Evolutionary conservation across 2,329 filamentous ascomycete species (phyloP).

Genomic region (Epichloe festucae): DNA sequence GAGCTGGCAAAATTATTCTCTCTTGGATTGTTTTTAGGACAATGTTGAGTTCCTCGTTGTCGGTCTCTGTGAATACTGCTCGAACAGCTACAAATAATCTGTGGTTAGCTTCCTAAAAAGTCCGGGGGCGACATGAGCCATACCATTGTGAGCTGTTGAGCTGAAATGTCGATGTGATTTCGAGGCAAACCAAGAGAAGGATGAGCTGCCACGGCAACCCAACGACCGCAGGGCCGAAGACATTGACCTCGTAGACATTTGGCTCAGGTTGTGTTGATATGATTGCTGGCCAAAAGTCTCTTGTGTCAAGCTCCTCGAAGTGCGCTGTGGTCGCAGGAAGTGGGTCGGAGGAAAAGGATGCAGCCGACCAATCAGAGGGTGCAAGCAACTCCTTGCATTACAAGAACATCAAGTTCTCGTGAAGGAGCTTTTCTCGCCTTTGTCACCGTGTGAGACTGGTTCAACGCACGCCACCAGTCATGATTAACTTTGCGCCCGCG

Average conservation of each 20-base stretch:
- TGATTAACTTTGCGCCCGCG: conserved; percentile 48
- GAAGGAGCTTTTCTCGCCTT: not conserved
- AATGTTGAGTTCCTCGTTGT: conserved; percentile 38
- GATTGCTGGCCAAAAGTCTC: conserved; percentile 8
- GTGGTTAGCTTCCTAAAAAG: conserved; percentile 6
- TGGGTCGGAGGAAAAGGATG: conserved; percentile 18
- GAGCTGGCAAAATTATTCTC: conserved; percentile 48
- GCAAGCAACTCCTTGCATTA: conserved; percentile 11
- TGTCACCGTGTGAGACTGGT: not conserved
- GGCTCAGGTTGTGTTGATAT: not conserved
- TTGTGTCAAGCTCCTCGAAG: not conserved
- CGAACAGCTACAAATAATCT: conserved; percentile 15
- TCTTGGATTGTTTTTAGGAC: conserved; percentile 40
- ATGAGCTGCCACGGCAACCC: conserved; percentile 4
- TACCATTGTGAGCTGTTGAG: conserved; percentile 19
- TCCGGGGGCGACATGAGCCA: not conserved
- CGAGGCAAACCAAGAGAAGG: not conserved
- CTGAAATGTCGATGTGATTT: conserved; percentile 15
- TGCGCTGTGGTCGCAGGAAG: conserved; percentile 1
- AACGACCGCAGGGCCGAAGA: conserved; percentile 15
- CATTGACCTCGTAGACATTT: conserved; percentile 13
- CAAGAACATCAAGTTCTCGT: not conserved
- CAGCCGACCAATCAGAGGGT: conserved; percentile 24
- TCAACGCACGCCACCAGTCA: conserved; percentile 13
- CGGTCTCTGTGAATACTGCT: conserved; percentile 36